Conservation (phyloP, 2,329 filamentous ascomycete species). For the Botrytis galanthina region DNA sequence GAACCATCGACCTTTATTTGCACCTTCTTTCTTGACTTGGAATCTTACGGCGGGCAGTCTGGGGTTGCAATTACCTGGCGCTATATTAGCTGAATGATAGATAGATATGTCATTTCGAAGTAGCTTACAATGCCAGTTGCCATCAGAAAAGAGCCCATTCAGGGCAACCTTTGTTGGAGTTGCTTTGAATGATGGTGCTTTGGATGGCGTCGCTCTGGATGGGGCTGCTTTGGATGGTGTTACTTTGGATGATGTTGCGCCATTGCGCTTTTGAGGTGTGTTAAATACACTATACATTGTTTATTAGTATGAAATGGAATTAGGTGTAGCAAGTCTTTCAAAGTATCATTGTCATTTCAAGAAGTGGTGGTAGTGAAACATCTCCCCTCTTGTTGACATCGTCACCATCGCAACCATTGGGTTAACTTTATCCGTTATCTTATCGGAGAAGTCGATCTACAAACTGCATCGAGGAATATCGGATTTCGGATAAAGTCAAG, state of each 20-base stretch:
- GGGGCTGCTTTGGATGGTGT: not conserved
- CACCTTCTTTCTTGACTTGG: slow-evolving; percentile 48
- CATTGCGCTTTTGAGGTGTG: slow-evolving; percentile 17
- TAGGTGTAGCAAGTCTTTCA: not conserved
- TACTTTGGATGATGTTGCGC: slow-evolving; percentile 4
- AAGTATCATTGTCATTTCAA: not conserved
- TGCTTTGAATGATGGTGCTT: slow-evolving; percentile 4
- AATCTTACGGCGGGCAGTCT: slow-evolving; percentile 21
- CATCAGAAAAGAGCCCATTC: slow-evolving; percentile 23
- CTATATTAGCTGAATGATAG: not conserved
- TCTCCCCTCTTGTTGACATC: slow-evolving; percentile 6
- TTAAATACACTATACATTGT: slow-evolving; percentile 4
- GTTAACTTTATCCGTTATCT: not conserved
- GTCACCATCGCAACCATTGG: slow-evolving; percentile 10
- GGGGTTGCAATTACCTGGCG: slow-evolving; percentile 22
- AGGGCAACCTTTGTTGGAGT: slow-evolving; percentile 12
- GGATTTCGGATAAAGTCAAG: slow-evolving; percentile 1
- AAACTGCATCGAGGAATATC: not conserved
- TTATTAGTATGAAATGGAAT: not conserved
- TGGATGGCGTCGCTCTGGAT: slow-evolving; percentile 4
- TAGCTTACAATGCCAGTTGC: slow-evolving; percentile 21
- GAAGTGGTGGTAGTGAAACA: not conserved
- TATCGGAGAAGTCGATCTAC: not conserved
- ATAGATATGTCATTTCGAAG: too few species aligned
- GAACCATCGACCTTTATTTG: slow-evolving; percentile 53